Percentiles rank a stretch among this genome's conserved stretches.
Evolutionary conservation across 306 rosid species (phyloP).

Genomic region (Begonia masoniana): DNA sequence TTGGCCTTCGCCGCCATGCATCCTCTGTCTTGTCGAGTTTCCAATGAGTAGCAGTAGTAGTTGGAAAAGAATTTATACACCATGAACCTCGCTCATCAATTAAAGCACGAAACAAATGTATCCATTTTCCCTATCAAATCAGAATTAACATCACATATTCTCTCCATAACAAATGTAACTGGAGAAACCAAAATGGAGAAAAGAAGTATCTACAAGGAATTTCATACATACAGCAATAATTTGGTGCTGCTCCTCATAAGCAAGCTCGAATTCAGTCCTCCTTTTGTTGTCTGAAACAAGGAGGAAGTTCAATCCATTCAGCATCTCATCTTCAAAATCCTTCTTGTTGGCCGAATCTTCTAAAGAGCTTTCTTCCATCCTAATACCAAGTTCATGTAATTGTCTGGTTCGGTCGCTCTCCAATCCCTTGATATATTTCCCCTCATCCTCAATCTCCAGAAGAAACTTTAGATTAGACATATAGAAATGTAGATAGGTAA

Average conservation of each 20-base stretch:
- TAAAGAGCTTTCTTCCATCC: conserved; percentile 51
- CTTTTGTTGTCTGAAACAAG: conserved; percentile 66
- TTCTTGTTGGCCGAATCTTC: conserved; percentile 50
- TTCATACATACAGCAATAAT: conserved; percentile 61
- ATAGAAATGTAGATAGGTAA: neutral
- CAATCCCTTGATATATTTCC: conserved; percentile 47
- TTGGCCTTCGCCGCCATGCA: conserved; percentile 75
- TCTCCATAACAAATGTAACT: too few species aligned
- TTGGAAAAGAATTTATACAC: conserved; percentile 85
- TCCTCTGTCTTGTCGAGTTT: conserved; percentile 96
- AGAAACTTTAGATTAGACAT: conserved; percentile 6
- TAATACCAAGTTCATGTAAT: conserved; percentile 55
- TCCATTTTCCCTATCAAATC: conserved; percentile 81
- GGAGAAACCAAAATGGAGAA: neutral
- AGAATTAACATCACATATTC: too few species aligned
- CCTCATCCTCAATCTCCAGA: conserved; percentile 77
- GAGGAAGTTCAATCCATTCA: conserved; percentile 47
- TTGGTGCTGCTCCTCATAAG: conserved; percentile 83
- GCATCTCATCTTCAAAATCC: conserved; percentile 72
- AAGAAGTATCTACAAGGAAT: conserved; percentile 5
- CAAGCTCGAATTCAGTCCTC: conserved; percentile 77
- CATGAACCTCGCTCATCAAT: conserved; percentile 99
- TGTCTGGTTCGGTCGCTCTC: conserved; percentile 61
- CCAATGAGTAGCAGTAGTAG: conserved; percentile 59
- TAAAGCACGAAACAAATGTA: conserved; percentile 87